Conservation (phyloP, 345 rosid species). For the Salix dunnii region DNA sequence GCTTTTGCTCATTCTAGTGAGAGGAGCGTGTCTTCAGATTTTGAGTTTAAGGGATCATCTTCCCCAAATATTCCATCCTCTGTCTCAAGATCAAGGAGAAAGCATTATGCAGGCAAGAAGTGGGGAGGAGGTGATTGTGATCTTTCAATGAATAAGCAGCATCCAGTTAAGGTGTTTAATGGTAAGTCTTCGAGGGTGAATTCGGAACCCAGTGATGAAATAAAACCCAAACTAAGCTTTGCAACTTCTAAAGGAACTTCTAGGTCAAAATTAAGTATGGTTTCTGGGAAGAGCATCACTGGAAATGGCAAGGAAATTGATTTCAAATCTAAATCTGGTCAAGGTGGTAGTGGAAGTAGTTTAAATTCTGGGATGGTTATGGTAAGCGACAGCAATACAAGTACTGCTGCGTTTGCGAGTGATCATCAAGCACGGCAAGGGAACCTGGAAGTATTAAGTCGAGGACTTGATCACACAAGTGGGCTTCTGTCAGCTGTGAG, state of each 20-base stretch:
- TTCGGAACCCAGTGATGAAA: conserved; percentile 18
- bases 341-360: conserved; percentile 9
- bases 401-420: conserved; percentile 40
- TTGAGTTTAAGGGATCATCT: conserved; percentile 20
- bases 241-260: conserved; percentile 30
- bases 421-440: conserved; percentile 25
- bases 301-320: conserved; percentile 15
- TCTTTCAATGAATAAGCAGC: conserved; percentile 19
- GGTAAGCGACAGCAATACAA: conserved; percentile 27
- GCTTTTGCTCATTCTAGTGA: conserved; percentile 33
- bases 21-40: conserved; percentile 18
- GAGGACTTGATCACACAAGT: conserved; percentile 31
- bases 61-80: conserved; percentile 48
- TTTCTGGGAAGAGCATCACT: conserved; percentile 20
- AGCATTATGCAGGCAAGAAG: conserved; percentile 37
- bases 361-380: conserved; percentile 20
- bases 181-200: conserved; percentile 19
- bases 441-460: conserved; percentile 31
- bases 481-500: conserved; percentile 37
- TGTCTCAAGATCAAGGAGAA: conserved; percentile 62
- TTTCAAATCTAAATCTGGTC: conserved; percentile 10
- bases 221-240: conserved; percentile 32
- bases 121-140: conserved; percentile 22
- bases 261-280: conserved; percentile 21
- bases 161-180: conserved; percentile 28